Conservation (phyloP, 352 stramenopile genomes). For the Pythium phragmiticola region DNA sequence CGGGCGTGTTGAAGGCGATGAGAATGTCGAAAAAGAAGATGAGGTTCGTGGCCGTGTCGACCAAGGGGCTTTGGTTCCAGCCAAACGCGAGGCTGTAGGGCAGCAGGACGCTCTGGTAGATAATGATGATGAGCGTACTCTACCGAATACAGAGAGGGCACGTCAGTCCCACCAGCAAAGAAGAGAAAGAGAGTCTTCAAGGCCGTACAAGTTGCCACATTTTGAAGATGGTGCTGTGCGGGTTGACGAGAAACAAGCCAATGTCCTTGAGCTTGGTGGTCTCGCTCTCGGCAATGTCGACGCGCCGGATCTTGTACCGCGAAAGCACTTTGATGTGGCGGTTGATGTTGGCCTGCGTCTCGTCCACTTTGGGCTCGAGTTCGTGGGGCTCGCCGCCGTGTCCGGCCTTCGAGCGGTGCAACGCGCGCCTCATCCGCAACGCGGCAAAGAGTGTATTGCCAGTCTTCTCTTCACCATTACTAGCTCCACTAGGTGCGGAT, state of each 20-base stretch:
- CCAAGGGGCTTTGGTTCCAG: slow-evolving; percentile 39
- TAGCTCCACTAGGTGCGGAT: neutral
- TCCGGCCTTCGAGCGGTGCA: slow-evolving; percentile 40
- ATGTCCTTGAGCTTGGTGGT: slow-evolving; percentile 38
- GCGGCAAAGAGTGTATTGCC: slow-evolving; percentile 63
- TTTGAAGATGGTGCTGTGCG: slow-evolving; percentile 65
- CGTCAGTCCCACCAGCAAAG: neutral
- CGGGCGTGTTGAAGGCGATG: slow-evolving; percentile 75
- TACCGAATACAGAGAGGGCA: slow-evolving; percentile 9
- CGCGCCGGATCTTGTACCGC: slow-evolving; percentile 71
- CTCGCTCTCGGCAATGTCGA: slow-evolving; percentile 44
- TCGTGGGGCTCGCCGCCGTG: neutral
- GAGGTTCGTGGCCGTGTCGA: slow-evolving; percentile 62
- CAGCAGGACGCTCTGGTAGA: slow-evolving; percentile 77
- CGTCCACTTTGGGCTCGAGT: slow-evolving; percentile 28
- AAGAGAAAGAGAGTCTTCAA: neutral
- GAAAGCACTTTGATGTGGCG: slow-evolving; percentile 75
- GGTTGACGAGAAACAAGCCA: slow-evolving; percentile 60
- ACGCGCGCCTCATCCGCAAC: slow-evolving; percentile 45
- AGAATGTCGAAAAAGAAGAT: slow-evolving; percentile 72
- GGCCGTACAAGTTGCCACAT: slow-evolving; percentile 69
- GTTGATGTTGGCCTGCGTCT: slow-evolving; percentile 53
- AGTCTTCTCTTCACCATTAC: slow-evolving; percentile 6
- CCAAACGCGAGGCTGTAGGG: slow-evolving; percentile 67
- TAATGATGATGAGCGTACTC: slow-evolving; percentile 67